phyloP scores from a whole-genome alignment of 257 asterid genomes.

The Rauvolfia tetraphylla region DNA sequence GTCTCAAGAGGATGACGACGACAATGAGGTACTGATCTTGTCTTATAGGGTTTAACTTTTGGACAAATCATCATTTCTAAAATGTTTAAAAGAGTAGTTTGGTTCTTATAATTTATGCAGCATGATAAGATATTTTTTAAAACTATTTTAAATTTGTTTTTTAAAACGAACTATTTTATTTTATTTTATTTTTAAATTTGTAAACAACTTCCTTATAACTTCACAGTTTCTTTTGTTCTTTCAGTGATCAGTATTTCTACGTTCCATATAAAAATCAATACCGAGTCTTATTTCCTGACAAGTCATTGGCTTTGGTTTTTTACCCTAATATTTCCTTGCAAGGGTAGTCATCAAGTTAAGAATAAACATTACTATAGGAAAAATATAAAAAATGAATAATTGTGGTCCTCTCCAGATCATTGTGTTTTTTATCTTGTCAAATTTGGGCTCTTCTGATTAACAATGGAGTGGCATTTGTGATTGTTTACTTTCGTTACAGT shows the following conservation, averaged over 20 bases:
- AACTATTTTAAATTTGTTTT: too few relatives aligned
- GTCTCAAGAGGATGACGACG: slow-evolving; percentile 54
- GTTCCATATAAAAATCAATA: background rate
- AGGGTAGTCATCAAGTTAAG: background rate
- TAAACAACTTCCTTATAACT: background rate
- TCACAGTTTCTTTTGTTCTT: background rate
- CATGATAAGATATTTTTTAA: background rate
- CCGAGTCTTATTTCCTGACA: background rate
- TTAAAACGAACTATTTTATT: too few relatives aligned
- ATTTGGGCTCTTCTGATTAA: slow-evolving; percentile 8
- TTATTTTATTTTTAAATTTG: background rate
- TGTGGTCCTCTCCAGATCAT: background rate
- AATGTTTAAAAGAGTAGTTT: background rate
- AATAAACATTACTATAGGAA: background rate
- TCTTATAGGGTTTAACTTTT: background rate
- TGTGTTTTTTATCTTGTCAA: slow-evolving; percentile 2
- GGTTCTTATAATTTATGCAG: background rate
- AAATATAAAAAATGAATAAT: background rate
- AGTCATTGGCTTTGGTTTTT: background rate
- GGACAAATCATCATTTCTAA: background rate
- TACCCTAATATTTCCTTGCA: background rate
- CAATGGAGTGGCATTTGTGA: background rate
- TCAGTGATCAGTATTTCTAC: background rate
- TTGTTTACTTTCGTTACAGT: slow-evolving; percentile 41
- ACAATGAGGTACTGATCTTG: slow-evolving; percentile 51